Conservation (phyloP, 2,329 filamentous ascomycete species). For the Fusarium mangiferae region DNA sequence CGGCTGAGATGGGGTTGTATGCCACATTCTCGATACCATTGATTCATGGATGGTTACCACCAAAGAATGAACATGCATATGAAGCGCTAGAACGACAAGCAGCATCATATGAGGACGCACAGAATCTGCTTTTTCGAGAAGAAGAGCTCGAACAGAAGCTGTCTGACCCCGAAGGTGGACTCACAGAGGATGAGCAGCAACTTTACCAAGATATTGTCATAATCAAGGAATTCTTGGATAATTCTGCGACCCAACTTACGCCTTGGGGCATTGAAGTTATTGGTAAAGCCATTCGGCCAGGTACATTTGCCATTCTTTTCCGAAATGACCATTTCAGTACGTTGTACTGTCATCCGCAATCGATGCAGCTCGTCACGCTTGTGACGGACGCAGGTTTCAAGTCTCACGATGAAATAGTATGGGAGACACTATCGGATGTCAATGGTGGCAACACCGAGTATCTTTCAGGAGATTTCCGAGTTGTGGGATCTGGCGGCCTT, state of each 20-base stretch:
- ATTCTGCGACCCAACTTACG: conserved; percentile 88
- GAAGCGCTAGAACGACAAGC: conserved; percentile 78
- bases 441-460: conserved; percentile 85
- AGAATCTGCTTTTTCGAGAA: conserved; percentile 87
- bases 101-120: conserved; percentile 89
- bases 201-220: conserved; percentile 83
- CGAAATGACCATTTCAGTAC: conserved; percentile 98
- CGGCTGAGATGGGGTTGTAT: conserved; percentile 89
- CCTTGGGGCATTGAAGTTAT: conserved; percentile 82
- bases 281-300: conserved; percentile 74
- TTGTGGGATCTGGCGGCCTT: conserved; percentile 69
- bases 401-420: conserved; percentile 89
- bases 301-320: conserved; percentile 89
- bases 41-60: conserved; percentile 92
- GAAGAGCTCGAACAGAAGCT: conserved; percentile 89
- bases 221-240: conserved; percentile 84
- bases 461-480: conserved; percentile 88
- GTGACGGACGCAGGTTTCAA: conserved; percentile 95
- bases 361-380: conserved; percentile 79
- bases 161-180: conserved; percentile 53
- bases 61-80: conserved; percentile 72
- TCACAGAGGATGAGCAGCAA: conserved; percentile 79
- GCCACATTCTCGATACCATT: conserved; percentile 88
- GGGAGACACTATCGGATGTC: conserved; percentile 92
- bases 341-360: conserved; percentile 86